Evolutionary conservation across 2,329 filamentous ascomycete genomes (phyloP).

Genomic region (Ceratocystis harringtonii): DNA sequence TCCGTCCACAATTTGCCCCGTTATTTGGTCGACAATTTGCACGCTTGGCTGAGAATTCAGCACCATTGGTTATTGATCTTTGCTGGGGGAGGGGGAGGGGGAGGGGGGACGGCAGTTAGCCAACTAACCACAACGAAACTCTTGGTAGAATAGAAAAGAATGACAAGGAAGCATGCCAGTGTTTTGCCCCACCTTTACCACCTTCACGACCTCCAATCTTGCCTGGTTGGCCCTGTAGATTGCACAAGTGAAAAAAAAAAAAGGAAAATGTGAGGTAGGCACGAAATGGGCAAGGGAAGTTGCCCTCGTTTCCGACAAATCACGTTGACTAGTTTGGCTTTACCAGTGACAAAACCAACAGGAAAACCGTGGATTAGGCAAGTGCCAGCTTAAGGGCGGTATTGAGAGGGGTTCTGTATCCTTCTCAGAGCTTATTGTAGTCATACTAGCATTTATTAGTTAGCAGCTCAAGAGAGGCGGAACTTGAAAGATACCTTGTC

Average conservation of each 20-base stretch:
- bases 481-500: background rate
- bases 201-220: background rate
- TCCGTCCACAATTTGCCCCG: background rate
- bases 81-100: no score
- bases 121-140: background rate
- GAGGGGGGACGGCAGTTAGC: background rate
- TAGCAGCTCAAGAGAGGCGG: background rate
- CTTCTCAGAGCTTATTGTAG: no score
- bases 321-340: background rate
- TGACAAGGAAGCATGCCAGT: constrained; percentile 1
- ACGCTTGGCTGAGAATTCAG: no score
- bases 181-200: background rate
- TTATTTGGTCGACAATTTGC: background rate
- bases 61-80: no score
- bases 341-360: background rate
- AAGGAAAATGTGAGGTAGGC: background rate
- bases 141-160: constrained; percentile 6
- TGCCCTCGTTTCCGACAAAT: background rate
- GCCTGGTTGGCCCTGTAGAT: background rate
- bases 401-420: no score
- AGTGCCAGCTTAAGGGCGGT: background rate
- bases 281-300: background rate
- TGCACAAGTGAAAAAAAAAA: background rate
- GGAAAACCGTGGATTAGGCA: background rate
- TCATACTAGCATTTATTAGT: background rate